Conservation (phyloP, 2,329 filamentous ascomycete species). For the Colletotrichum acutatum region DNA sequence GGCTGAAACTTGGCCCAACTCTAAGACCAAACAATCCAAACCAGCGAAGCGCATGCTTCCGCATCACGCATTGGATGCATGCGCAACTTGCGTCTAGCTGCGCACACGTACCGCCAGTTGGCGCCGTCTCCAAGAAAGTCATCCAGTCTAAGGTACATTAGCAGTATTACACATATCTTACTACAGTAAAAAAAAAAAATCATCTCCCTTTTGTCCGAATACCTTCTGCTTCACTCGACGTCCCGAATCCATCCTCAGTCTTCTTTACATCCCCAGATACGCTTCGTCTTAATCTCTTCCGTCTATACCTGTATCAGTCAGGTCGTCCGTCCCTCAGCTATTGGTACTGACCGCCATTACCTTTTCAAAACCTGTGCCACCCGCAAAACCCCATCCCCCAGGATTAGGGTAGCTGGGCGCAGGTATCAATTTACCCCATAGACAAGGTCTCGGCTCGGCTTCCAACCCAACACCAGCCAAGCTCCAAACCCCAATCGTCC, state of each 20-base stretch:
- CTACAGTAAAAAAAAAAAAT: neutral
- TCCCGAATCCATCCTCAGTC: neutral
- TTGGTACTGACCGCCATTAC: neutral
- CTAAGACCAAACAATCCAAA: neutral
- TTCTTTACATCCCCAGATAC: neutral
- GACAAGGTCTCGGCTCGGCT: neutral
- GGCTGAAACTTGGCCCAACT: constrained; percentile 21
- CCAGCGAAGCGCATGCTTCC: neutral
- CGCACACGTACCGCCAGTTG: neutral
- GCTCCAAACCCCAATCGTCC: neutral
- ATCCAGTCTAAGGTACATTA: neutral
- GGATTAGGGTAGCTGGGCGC: too few relatives aligned
- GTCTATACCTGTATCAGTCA: neutral
- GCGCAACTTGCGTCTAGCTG: neutral
- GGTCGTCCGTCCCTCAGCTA: too few relatives aligned
- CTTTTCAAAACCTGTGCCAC: too few relatives aligned
- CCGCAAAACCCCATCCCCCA: too few relatives aligned
- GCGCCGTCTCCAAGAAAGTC: too few relatives aligned
- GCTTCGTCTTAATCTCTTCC: too few relatives aligned
- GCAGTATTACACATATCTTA: neutral
- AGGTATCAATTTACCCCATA: neutral
- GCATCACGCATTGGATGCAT: neutral
- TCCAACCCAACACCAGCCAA: neutral
- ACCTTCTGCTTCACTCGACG: neutral
- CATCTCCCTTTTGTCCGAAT: neutral